These are phyloP conservation scores for Histomonas meleagridis DNA, from an alignment of 208 protist genomes.

Conservation along the genomic window DNA sequence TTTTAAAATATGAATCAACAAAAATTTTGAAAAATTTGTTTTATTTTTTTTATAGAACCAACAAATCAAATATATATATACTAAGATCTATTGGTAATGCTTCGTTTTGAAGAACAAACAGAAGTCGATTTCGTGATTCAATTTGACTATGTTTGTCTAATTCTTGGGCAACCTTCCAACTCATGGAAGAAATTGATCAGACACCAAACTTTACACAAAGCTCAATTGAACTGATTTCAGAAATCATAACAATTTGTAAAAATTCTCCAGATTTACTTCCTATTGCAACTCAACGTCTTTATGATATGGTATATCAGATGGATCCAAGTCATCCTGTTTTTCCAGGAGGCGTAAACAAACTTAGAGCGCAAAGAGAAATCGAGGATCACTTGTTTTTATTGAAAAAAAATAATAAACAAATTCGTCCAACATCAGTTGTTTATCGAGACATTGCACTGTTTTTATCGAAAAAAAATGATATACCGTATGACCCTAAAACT, in stretches of 20 bases:
- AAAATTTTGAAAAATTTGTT: no score
- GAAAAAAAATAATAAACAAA: not conserved
- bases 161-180: no score
- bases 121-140: no score
- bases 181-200: no score
- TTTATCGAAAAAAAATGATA: not conserved
- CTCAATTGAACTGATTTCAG: not conserved
- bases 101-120: no score
- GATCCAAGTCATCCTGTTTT: not conserved
- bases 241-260: not conserved
- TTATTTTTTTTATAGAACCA: no score
- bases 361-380: not conserved
- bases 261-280: not conserved
- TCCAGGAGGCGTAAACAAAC: not conserved
- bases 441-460: not conserved
- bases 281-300: not conserved
- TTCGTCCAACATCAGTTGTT: not conserved
- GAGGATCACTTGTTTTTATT: not conserved
- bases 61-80: no score
- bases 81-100: no score
- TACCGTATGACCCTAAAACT: not conserved
- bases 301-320: not conserved
- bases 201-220: no score
- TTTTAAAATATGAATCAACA: no score
- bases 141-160: no score